Percentiles rank a stretch among this genome's conserved stretches.
Evolutionary conservation across 192 early-diverging fungal genomes (phyloP).

Genomic region (Paraglomus brasilianum): DNA sequence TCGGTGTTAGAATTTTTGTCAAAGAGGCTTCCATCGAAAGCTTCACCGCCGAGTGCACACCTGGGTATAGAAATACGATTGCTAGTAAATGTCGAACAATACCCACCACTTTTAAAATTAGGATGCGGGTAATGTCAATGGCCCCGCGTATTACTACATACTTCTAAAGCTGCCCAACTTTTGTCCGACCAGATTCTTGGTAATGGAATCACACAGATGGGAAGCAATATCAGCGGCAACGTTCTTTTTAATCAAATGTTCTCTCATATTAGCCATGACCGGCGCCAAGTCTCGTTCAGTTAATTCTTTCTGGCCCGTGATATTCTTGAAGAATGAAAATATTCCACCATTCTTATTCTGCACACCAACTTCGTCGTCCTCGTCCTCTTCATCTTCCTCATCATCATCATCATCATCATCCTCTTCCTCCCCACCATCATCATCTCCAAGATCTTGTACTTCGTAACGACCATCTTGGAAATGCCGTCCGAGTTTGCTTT

Average conservation of each 20-base stretch:
- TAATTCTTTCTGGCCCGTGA: conserved; percentile 72
- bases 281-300: conserved; percentile 70
- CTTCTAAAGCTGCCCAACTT: conserved; percentile 76
- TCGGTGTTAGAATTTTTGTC: conserved; percentile 84
- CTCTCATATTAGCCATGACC: conserved; percentile 85
- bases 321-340: conserved; percentile 68
- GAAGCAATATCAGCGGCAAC: conserved; percentile 87
- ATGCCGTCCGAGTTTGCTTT: conserved; percentile 57
- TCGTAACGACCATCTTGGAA: conserved; percentile 73
- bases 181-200: conserved; percentile 67
- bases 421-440: conserved; percentile 46
- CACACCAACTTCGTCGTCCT: conserved; percentile 32
- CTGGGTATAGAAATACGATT: conserved; percentile 31
- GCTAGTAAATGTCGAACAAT: neutral
- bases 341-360: conserved; percentile 39
- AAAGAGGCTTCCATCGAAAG: conserved; percentile 82
- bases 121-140: neutral
- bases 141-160: conserved; percentile 32
- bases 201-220: conserved; percentile 81
- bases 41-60: conserved; percentile 64
- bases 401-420: conserved; percentile 57
- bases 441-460: conserved; percentile 67
- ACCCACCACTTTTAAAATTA: neutral
- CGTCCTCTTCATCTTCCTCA: conserved; percentile 46
- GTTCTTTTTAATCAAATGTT: conserved; percentile 90